These are phyloP conservation scores for Pisolithus microcarpus DNA, from an alignment of 768 basidiomycete species.

Conservation along the genomic window DNA sequence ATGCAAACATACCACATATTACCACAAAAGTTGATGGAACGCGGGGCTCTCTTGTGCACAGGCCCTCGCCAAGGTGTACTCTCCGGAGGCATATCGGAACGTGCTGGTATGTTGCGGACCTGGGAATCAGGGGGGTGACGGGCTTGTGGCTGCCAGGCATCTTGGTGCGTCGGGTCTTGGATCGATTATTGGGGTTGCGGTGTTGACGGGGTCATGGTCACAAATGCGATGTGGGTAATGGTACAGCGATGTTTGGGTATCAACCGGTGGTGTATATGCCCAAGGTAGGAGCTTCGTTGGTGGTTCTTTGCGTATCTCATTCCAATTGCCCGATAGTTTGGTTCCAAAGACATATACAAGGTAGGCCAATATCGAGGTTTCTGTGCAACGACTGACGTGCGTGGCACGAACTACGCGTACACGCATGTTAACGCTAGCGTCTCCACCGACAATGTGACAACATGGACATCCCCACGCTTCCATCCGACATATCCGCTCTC, in stretches of 20 bases:
- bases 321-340: conserved; percentile 47
- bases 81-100: conserved; percentile 54
- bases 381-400: no score
- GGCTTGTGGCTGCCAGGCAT: conserved; percentile 92
- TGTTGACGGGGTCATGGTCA: background rate
- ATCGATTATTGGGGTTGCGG: background rate
- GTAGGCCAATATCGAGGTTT: conserved; percentile 27
- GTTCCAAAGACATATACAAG: conserved; percentile 89
- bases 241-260: conserved; percentile 85
- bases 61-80: conserved; percentile 72
- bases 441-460: conserved; percentile 84
- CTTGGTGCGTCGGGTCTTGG: conserved; percentile 46
- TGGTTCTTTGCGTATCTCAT: no score
- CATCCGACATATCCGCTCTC: conserved; percentile 43
- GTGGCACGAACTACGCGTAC: background rate
- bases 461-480: conserved; percentile 72
- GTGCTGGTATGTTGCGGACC: conserved; percentile 97
- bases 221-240: no score
- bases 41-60: conserved; percentile 94
- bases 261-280: conserved; percentile 87
- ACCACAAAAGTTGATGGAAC: conserved; percentile 75
- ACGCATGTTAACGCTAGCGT: conserved; percentile 38
- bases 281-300: conserved; percentile 46
- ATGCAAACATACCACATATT: background rate
- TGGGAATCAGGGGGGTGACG: conserved; percentile 97